Conservation (phyloP, 139 green algal species). For the Volvox africanus region DNA sequence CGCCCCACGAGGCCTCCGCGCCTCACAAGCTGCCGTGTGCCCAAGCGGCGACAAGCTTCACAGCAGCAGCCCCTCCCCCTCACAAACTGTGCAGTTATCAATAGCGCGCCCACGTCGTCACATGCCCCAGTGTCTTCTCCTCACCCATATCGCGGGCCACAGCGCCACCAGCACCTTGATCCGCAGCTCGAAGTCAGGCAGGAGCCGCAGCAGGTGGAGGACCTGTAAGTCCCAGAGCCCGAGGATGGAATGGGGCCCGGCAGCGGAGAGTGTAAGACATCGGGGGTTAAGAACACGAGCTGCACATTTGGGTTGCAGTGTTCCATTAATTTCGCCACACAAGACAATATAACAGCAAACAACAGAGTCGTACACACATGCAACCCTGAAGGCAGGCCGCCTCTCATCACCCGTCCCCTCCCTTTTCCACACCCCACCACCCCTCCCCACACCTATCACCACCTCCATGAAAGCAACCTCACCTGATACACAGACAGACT, state of each 20-base stretch:
- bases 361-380: neutral
- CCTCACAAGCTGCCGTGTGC: too few relatives aligned
- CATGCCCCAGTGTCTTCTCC: neutral
- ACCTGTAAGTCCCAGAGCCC: neutral
- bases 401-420: neutral
- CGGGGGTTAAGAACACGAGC: too few relatives aligned
- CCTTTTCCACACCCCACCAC: neutral
- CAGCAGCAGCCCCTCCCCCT: too few relatives aligned
- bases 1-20: too few relatives aligned
- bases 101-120: neutral
- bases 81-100: too few relatives aligned
- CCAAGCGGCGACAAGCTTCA: too few relatives aligned
- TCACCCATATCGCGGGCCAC: slow-evolving; percentile 42
- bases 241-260: neutral
- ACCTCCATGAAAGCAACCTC: neutral
- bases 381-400: too few relatives aligned
- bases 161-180: slow-evolving; percentile 34
- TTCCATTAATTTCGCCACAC: too few relatives aligned
- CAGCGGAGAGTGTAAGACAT: too few relatives aligned
- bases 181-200: slow-evolving; percentile 39
- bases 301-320: too few relatives aligned
- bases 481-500: slow-evolving; percentile 6
- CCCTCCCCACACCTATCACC: neutral
- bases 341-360: neutral
- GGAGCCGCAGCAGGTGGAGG: slow-evolving; percentile 43